A percentile compares a stretch with the other conserved stretches of the same genome.
phyloP scores from a whole-genome alignment of 116 monocot species.

The Phalaenopsis hybrid region DNA sequence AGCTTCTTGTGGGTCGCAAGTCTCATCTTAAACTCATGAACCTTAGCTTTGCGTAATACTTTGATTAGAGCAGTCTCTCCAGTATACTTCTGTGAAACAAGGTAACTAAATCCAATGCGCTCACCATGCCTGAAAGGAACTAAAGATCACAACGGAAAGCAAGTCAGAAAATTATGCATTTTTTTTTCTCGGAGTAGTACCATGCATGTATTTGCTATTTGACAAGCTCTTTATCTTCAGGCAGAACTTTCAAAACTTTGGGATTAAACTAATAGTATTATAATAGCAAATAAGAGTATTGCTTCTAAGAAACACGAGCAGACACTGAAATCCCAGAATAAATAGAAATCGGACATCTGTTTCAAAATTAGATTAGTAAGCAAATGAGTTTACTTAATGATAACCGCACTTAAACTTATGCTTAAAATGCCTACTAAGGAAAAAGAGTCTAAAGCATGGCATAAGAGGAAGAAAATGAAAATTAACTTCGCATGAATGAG shows the following conservation, averaged over 20 bases:
- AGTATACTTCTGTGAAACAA: conserved; percentile 95
- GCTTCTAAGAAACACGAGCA: neutral
- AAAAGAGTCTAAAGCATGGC: too few relatives aligned
- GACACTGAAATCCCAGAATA: neutral
- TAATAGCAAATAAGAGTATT: neutral
- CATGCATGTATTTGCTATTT: neutral
- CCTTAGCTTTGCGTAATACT: conserved; percentile 58
- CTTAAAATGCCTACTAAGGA: neutral
- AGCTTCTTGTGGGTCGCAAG: conserved; percentile 71
- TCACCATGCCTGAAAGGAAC: conserved; percentile 99
- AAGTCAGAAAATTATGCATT: conserved; percentile 4
- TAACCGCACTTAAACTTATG: neutral
- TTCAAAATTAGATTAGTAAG: neutral
- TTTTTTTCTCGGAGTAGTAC: neutral
- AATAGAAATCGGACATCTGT: neutral
- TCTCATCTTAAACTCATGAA: conserved; percentile 64
- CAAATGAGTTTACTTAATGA: neutral
- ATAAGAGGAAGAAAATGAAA: too few relatives aligned
- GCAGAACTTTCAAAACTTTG: neutral
- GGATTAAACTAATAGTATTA: neutral
- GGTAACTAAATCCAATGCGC: conserved; percentile 94
- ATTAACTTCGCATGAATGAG: too few relatives aligned
- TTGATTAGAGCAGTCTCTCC: conserved; percentile 70
- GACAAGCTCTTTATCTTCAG: neutral
- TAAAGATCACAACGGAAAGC: conserved; percentile 26